phyloP scores from a whole-genome alignment of 2,329 filamentous ascomycete genomes.

The Colletotrichum orbiculare region DNA sequence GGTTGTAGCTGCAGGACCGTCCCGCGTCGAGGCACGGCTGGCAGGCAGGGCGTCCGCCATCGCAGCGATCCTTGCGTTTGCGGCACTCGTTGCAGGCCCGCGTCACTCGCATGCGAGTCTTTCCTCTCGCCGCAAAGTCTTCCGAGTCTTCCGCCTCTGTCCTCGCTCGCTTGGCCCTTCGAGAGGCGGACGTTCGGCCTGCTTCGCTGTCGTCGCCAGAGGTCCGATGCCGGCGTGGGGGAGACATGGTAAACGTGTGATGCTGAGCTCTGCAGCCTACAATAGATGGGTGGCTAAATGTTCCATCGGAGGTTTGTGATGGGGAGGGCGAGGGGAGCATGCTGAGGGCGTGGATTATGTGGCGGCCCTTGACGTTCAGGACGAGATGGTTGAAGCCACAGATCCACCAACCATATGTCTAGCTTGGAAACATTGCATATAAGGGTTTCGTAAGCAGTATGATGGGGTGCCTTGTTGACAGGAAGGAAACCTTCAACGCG shows the following conservation, averaged over 20 bases:
- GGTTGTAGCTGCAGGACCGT: conserved; percentile 40
- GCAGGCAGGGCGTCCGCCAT: conserved; percentile 11
- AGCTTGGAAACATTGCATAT: too few species aligned
- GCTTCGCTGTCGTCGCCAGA: neutral
- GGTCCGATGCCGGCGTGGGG: conserved; percentile 3
- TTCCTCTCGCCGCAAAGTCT: neutral
- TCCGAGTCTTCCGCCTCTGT: conserved; percentile 3
- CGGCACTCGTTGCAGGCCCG: conserved; percentile 24
- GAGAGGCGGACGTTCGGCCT: neutral
- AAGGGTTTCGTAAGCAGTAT: too few species aligned
- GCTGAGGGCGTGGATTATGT: too few species aligned
- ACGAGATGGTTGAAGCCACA: too few species aligned
- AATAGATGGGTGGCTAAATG: neutral
- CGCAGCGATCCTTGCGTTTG: conserved; percentile 24
- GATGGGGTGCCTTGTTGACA: too few species aligned
- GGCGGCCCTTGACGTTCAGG: too few species aligned
- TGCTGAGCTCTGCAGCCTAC: neutral
- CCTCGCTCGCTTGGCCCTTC: conserved; percentile 6
- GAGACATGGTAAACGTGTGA: neutral
- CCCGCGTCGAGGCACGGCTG: conserved; percentile 6
- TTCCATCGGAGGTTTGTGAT: too few species aligned
- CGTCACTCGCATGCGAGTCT: conserved; percentile 9
- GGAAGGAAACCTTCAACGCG: too few species aligned
- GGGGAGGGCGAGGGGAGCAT: too few species aligned
- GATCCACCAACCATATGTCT: too few species aligned